phyloP scores from a whole-genome alignment of 345 rosid species.

The Balakata baccata region DNA sequence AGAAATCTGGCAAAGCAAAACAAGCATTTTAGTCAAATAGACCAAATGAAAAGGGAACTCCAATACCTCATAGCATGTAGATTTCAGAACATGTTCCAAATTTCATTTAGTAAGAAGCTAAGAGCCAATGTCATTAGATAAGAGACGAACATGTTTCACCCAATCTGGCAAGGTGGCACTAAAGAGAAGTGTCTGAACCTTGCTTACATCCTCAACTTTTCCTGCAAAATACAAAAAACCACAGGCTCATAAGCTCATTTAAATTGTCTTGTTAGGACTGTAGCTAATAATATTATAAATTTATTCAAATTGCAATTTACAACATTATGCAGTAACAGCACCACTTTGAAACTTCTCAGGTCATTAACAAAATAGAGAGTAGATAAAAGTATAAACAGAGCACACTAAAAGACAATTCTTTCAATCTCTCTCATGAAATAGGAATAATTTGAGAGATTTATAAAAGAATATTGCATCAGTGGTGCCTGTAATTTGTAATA shows the following conservation, averaged over 20 bases:
- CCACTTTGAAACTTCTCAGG: not conserved
- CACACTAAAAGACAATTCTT: not conserved
- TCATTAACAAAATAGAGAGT: not conserved
- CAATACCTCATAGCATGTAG: not conserved
- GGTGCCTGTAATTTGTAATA: not conserved
- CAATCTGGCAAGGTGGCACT: constrained; percentile 92
- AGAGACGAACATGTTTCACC: constrained; percentile 72
- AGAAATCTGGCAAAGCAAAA: constrained; percentile 50
- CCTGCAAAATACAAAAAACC: constrained; percentile 42
- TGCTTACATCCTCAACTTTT: constrained; percentile 71
- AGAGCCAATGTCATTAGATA: not conserved
- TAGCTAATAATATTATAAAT: not conserved
- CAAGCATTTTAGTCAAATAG: not conserved
- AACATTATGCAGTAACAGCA: not conserved
- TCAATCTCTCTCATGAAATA: not conserved
- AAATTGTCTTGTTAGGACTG: not conserved
- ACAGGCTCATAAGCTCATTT: not conserved
- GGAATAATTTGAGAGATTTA: not conserved
- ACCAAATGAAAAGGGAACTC: not conserved
- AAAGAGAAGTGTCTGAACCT: constrained; percentile 97
- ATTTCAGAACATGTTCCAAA: not conserved
- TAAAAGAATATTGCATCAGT: not conserved
- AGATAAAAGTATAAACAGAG: not conserved
- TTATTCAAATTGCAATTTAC: too few species aligned
- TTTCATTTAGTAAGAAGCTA: not conserved